phyloP scores from a whole-genome alignment of 148 eudicot species.

The Fallopia convolvulus region DNA sequence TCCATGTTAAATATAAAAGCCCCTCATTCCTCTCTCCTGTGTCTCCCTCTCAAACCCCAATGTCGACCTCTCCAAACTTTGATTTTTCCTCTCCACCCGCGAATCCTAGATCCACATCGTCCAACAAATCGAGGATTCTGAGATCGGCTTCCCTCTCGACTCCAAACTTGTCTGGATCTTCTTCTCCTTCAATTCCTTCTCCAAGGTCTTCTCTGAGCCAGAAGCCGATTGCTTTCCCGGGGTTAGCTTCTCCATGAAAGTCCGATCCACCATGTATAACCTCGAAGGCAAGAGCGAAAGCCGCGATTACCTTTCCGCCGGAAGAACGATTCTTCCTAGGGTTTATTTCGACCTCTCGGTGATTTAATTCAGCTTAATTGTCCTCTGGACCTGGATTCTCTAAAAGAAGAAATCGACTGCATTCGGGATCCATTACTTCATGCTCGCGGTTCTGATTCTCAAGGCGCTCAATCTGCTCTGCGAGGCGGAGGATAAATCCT shows the following conservation, averaged over 20 bases:
- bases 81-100: too few species aligned
- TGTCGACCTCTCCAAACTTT: too few species aligned
- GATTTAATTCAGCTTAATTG: slow-evolving; percentile 25
- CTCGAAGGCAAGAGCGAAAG: slow-evolving; percentile 29
- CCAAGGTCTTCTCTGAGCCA: too few species aligned
- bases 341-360: slow-evolving; percentile 43
- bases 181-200: too few species aligned
- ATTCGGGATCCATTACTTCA: slow-evolving; percentile 55
- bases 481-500: slow-evolving; percentile 68
- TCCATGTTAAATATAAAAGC: too few species aligned
- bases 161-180: too few species aligned
- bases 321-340: slow-evolving; percentile 42
- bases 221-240: slow-evolving; percentile 47
- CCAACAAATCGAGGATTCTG: too few species aligned
- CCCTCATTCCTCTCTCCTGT: too few species aligned
- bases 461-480: slow-evolving; percentile 53
- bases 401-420: slow-evolving; percentile 37
- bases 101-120: too few species aligned
- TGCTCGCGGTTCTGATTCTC: slow-evolving; percentile 48
- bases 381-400: slow-evolving; percentile 32
- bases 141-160: too few species aligned
- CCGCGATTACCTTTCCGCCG: slow-evolving; percentile 64
- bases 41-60: too few species aligned
- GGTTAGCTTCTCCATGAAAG: slow-evolving; percentile 39
- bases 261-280: slow-evolving; percentile 57